Base-by-base conservation (phyloP, 441 rosid genomes). In the Melianthus villosus region DNA sequence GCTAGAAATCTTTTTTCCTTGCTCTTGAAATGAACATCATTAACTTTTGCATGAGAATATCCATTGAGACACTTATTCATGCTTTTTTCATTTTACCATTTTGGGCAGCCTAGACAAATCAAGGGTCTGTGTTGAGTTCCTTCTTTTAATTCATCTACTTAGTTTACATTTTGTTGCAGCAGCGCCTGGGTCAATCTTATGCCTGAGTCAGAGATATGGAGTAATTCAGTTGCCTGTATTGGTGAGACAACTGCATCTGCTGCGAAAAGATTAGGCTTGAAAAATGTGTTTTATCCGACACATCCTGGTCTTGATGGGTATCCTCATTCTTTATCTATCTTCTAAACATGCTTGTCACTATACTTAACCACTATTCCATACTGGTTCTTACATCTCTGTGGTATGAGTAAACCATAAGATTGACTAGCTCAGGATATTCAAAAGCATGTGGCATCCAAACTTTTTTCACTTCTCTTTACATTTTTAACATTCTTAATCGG, bases 181-280 rank as follows among this genome's bases (percentile, higher is more conserved):
- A 87, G 95, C 42, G 79, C 92, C 46, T 83, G 95, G 95, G 51
- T 71, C 52, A 54, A 61, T 63, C 66, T 87, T 44, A 65, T 76
- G 53, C 50, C 69, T 38, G 73, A 80, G 44, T 51, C 42, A 18
- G 69, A 69, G 51, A 48, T 51, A 15, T 78, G 87, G 77, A 56
- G 54, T 53, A 72, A 72, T 54, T 73, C 72, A 19, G 62, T 81
- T 44, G 95, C 83, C 26, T 87, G 95, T 51, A 83, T 87, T 22
- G 97, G 97, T 28, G 95, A 83, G 72, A 87, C 93, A 38, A 87
- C 95, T 53, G 97, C 87, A 36, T 67, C 64, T 9, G 93, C 79
- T 52, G 93, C 95, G 33, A 71, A 59, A 78, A 65, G 59, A 34
- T 54, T 78, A 42, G 95, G 95, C 48, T 55, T 83, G 51, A 63